These are phyloP conservation scores for Neurospora sublineolata DNA, from an alignment of 495 filamentous ascomycete genomes.

Conservation along the genomic window DNA sequence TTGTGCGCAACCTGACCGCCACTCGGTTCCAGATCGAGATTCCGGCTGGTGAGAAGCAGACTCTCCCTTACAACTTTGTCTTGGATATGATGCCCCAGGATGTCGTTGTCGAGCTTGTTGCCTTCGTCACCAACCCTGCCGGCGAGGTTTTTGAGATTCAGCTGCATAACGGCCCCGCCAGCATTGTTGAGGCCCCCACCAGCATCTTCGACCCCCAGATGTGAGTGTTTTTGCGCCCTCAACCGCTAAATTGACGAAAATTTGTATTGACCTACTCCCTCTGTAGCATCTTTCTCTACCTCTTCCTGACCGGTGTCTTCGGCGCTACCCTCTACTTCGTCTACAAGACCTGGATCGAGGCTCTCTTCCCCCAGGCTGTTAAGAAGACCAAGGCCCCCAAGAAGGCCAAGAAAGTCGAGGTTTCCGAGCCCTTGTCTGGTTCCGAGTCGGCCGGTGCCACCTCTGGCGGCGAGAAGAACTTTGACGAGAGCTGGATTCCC, in stretches of 20 bases:
- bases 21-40: slow-evolving; percentile 63
- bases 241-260: background rate
- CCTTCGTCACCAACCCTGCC: slow-evolving; percentile 56
- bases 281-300: slow-evolving; percentile 86
- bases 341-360: slow-evolving; percentile 93
- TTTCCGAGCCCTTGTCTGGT: slow-evolving; percentile 50
- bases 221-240: slow-evolving; percentile 40
- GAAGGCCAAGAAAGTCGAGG: slow-evolving; percentile 46
- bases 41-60: slow-evolving; percentile 64
- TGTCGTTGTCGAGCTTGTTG: slow-evolving; percentile 59
- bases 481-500: slow-evolving; percentile 96
- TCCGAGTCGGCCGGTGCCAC: slow-evolving; percentile 62
- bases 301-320: slow-evolving; percentile 72
- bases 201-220: slow-evolving; percentile 95
- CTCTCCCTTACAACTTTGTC: slow-evolving; percentile 69
- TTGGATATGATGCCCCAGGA: slow-evolving; percentile 93
- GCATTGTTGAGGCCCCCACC: slow-evolving; percentile 81
- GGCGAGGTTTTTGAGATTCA: slow-evolving; percentile 60
- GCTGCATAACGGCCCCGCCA: slow-evolving; percentile 79
- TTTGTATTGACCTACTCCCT: background rate
- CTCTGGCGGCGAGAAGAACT: slow-evolving; percentile 51
- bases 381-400: slow-evolving; percentile 43
- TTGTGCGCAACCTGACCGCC: slow-evolving; percentile 76
- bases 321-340: slow-evolving; percentile 81
- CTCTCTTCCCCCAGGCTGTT: slow-evolving; percentile 89